Percentiles rank a stretch among this genome's conserved stretches.
Conservation (phyloP, 2,329 filamentous ascomycete genomes). For the Dendrostoma leiphaemia region DNA sequence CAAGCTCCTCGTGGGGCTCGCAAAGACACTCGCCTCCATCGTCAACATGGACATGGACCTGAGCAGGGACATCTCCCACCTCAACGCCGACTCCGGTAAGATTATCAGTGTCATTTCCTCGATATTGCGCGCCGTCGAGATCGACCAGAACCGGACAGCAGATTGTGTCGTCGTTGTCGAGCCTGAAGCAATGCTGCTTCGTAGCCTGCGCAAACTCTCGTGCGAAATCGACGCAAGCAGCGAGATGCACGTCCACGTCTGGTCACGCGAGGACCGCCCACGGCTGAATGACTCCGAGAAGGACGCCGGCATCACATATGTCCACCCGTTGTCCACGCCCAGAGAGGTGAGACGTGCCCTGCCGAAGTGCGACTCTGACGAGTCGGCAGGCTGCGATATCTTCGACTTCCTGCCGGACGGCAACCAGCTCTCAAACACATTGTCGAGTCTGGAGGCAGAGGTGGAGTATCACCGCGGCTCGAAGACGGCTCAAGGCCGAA, state of each 20-base stretch:
- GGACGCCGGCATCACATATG: not conserved
- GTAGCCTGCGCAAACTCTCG: not conserved
- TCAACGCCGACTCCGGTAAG: not conserved
- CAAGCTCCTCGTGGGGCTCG: conserved; percentile 27
- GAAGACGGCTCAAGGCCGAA: not conserved
- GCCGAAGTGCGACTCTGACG: conserved; percentile 17
- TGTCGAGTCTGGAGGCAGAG: conserved; percentile 23
- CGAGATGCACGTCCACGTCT: conserved; percentile 20
- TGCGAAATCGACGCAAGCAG: not conserved
- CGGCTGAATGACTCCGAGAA: not conserved
- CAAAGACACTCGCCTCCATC: conserved; percentile 10
- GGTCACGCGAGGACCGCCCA: conserved; percentile 21
- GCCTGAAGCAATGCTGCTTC: conserved; percentile 16
- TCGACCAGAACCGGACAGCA: not conserved
- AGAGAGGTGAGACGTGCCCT: conserved; percentile 29
- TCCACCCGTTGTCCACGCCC: conserved; percentile 4
- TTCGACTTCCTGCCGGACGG: conserved; percentile 32
- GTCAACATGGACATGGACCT: not conserved
- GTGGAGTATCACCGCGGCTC: conserved; percentile 24
- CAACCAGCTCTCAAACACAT: conserved; percentile 25
- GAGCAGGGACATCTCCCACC: not conserved
- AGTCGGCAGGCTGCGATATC: conserved; percentile 17
- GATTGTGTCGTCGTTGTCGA: conserved; percentile 29
- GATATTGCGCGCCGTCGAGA: not conserved
- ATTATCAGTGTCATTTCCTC: not conserved